phyloP scores from a whole-genome alignment of 495 filamentous ascomycete genomes.

The Hamigera avellanea region DNA sequence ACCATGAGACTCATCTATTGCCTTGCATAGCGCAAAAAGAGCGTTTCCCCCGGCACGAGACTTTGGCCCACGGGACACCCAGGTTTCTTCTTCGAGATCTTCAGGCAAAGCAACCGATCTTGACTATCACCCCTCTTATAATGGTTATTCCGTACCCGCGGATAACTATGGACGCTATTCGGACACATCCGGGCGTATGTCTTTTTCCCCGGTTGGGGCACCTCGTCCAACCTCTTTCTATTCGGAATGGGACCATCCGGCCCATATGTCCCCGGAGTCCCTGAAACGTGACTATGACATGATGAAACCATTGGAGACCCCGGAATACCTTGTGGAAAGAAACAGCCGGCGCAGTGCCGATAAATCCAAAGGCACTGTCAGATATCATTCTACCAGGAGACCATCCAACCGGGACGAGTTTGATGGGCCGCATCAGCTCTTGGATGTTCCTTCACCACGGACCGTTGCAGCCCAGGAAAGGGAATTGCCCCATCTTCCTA shows the following conservation, averaged over 20 bases:
- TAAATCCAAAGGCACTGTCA: constrained; percentile 36
- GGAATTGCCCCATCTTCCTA: constrained; percentile 70
- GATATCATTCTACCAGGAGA: constrained; percentile 52
- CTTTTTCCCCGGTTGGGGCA: constrained; percentile 24
- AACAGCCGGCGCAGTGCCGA: constrained; percentile 25
- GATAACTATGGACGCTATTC: constrained; percentile 15
- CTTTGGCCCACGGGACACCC: constrained; percentile 20
- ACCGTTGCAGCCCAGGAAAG: constrained; percentile 61
- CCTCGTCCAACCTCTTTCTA: constrained; percentile 18
- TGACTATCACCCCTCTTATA: constrained; percentile 22
- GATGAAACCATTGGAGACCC: constrained; percentile 20
- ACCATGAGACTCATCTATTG: constrained; percentile 7
- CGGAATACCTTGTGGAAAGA: constrained; percentile 31
- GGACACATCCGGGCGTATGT: constrained; percentile 22
- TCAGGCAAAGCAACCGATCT: constrained; percentile 17
- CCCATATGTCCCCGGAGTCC: constrained; percentile 20
- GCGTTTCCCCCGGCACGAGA: constrained; percentile 20
- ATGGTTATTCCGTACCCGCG: constrained; percentile 15
- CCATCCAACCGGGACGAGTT: constrained; percentile 82
- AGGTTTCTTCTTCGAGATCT: constrained; percentile 9
- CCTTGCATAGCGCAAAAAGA: constrained; percentile 22
- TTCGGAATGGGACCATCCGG: constrained; percentile 26
- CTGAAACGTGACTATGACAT: constrained; percentile 22
- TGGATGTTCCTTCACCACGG: constrained; percentile 53
- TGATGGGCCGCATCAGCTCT: constrained; percentile 71